These are phyloP conservation scores for Yamadazyma tumulicola DNA, from an alignment of 805 yeast species.

Conservation along the genomic window DNA sequence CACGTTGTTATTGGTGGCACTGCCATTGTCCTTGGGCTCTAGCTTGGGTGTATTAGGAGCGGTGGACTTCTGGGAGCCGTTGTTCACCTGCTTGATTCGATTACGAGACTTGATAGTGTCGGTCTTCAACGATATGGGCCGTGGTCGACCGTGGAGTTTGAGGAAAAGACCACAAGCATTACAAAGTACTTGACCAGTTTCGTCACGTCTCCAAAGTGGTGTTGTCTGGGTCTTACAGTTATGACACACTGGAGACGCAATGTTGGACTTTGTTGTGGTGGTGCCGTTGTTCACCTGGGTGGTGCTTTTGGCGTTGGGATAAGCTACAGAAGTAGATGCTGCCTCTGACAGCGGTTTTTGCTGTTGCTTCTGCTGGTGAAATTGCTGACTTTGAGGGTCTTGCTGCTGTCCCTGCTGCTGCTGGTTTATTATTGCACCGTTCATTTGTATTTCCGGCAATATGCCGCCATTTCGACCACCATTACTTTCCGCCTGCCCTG, in stretches of 20 bases:
- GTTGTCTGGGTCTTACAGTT: slow-evolving; percentile 92
- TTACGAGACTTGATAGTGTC: slow-evolving; percentile 91
- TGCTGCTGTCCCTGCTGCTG: neutral
- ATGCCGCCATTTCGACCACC: too few species aligned
- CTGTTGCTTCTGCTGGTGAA: too few species aligned
- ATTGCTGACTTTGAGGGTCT: too few species aligned
- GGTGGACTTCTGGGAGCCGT: slow-evolving; percentile 32
- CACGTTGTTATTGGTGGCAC: neutral
- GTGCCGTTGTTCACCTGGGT: slow-evolving; percentile 57
- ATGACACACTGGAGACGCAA: slow-evolving; percentile 71
- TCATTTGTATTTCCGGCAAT: too few species aligned
- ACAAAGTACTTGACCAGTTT: slow-evolving; percentile 72
- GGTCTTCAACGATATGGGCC: slow-evolving; percentile 88
- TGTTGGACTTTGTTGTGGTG: slow-evolving; percentile 61
- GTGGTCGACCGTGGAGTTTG: slow-evolving; percentile 86
- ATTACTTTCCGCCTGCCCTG: neutral
- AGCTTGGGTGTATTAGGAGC: slow-evolving; percentile 56
- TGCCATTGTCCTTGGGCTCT: slow-evolving; percentile 42
- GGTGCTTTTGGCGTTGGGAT: slow-evolving; percentile 64
- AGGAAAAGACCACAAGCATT: slow-evolving; percentile 91
- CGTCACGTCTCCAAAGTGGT: slow-evolving; percentile 94
- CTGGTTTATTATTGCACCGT: too few species aligned
- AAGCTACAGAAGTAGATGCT: too few species aligned
- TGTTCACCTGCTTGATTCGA: slow-evolving; percentile 51
- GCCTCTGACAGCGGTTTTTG: too few species aligned